Conservation (phyloP, 768 basidiomycete species). For the Lactarius evosmus region DNA sequence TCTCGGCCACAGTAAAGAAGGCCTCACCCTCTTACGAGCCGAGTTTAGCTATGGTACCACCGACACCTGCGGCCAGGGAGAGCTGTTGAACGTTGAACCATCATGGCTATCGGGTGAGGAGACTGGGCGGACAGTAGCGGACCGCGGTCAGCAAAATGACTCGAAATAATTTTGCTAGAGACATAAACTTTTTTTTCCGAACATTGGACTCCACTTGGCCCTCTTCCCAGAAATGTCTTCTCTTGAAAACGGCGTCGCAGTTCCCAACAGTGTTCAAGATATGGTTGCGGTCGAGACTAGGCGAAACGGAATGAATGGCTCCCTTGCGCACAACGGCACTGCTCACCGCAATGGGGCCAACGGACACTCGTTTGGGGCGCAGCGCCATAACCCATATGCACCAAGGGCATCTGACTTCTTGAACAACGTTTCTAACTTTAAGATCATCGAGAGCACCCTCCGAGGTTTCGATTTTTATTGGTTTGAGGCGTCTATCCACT, state of each 20-base stretch:
- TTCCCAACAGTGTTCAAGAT: conserved; percentile 46
- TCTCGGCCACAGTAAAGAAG: background rate
- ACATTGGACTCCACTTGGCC: background rate
- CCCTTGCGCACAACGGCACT: conserved; percentile 37
- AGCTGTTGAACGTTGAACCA: too few species aligned
- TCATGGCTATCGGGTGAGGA: too few species aligned
- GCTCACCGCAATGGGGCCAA: conserved; percentile 34
- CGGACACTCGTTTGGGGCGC: conserved; percentile 36
- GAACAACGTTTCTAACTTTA: conserved; percentile 90
- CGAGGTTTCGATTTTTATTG: conserved; percentile 56
- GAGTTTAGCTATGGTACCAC: too few species aligned
- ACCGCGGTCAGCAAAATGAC: background rate
- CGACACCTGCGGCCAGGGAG: background rate
- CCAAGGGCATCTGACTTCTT: conserved; percentile 90
- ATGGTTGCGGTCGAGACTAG: conserved; percentile 69
- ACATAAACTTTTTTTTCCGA: background rate
- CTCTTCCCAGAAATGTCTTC: conserved; percentile 54
- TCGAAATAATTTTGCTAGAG: background rate
- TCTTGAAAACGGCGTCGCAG: conserved; percentile 49
- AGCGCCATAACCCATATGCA: conserved; percentile 73
- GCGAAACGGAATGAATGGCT: conserved; percentile 37
- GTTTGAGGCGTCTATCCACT: conserved; percentile 8
- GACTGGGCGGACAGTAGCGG: background rate
- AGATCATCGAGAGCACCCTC: conserved; percentile 95
- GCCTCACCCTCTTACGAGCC: background rate